Conservation (phyloP, 345 rosid species). For the Eucalyptus marginata region DNA sequence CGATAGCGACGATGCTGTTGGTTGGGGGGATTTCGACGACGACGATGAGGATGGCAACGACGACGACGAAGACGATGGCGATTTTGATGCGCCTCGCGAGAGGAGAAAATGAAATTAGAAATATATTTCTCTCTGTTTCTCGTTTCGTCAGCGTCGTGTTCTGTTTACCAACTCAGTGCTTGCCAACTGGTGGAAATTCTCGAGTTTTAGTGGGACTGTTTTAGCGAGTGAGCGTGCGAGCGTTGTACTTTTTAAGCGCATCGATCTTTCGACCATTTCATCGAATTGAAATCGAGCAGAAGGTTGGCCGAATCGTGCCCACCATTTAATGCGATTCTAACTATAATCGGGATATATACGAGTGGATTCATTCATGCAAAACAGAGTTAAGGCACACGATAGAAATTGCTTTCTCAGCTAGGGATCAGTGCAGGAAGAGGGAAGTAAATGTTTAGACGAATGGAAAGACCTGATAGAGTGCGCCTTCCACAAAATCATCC, state of each 20-base stretch:
- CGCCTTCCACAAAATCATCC: background rate
- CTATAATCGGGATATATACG: accelerated
- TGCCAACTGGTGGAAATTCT: background rate
- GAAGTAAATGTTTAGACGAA: background rate
- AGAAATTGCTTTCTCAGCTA: background rate
- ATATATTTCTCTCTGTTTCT: background rate
- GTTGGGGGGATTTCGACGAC: background rate
- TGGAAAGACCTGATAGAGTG: accelerated
- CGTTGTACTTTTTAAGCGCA: background rate
- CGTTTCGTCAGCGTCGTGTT: background rate
- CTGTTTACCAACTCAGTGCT: background rate
- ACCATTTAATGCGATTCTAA: background rate
- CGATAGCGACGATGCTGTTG: background rate
- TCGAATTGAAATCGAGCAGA: background rate
- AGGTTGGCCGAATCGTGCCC: background rate
- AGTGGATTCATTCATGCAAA: accelerated
- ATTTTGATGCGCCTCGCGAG: background rate
- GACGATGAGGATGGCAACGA: background rate
- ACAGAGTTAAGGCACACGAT: background rate
- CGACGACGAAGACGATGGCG: background rate
- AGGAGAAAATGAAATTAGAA: background rate
- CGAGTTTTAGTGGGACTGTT: background rate
- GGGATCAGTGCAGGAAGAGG: background rate
- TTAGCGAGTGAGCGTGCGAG: background rate
- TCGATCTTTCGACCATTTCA: background rate